These are phyloP conservation scores for Solanum habrochaites DNA, from an alignment of 257 asterid genomes.

Conservation along the genomic window DNA sequence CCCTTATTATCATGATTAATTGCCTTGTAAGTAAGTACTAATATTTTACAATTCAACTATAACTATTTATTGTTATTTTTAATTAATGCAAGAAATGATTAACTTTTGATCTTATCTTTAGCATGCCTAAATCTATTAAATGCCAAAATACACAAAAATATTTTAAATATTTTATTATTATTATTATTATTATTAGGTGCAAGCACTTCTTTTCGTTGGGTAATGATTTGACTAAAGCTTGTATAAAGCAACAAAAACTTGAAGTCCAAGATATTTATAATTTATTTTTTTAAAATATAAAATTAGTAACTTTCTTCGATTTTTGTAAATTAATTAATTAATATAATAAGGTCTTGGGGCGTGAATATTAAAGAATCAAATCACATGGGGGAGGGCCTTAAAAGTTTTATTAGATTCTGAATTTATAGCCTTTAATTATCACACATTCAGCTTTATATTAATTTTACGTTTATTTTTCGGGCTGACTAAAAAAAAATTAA, in stretches of 20 bases:
- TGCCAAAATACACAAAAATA: background rate
- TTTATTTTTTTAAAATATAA: background rate
- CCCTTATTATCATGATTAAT: background rate
- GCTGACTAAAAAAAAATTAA: background rate
- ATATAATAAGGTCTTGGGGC: conserved; percentile 17
- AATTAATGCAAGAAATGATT: background rate
- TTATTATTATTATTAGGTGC: background rate
- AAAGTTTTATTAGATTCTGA: conserved; percentile 24
- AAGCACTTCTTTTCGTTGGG: conserved; percentile 4
- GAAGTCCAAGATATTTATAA: background rate
- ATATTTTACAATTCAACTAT: background rate
- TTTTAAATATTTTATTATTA: background rate
- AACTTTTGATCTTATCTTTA: background rate
- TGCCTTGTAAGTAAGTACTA: background rate
- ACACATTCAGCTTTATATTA: conserved; percentile 24
- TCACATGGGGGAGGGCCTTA: conserved; percentile 41
- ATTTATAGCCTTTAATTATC: conserved; percentile 29
- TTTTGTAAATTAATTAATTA: background rate
- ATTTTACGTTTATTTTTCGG: background rate
- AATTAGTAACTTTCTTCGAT: background rate
- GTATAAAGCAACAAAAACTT: background rate
- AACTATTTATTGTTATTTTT: background rate
- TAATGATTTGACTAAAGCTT: conserved; percentile 1
- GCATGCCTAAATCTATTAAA: background rate
- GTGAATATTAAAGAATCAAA: conserved; percentile 48